phyloP scores from a whole-genome alignment of 2,329 filamentous ascomycete genomes.

The Rhynchosporium agropyri region DNA sequence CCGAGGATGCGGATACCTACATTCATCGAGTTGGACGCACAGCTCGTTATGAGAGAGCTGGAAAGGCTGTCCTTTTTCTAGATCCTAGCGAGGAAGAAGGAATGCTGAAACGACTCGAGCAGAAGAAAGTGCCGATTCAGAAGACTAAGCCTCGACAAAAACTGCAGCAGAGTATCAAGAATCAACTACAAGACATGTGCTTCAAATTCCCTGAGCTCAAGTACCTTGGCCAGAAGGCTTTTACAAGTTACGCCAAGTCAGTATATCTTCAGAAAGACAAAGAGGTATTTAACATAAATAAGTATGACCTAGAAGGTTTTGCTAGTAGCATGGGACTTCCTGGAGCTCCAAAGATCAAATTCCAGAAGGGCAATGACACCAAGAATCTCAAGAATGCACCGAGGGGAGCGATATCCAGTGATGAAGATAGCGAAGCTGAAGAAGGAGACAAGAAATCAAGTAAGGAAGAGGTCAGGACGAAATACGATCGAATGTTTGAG shows the following conservation, averaged over 20 bases:
- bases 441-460: slow-evolving; percentile 55
- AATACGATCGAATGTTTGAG: slow-evolving; percentile 98
- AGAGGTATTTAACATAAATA: slow-evolving; percentile 82
- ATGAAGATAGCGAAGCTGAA: slow-evolving; percentile 61
- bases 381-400: slow-evolving; percentile 88
- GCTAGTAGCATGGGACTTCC: slow-evolving; percentile 85
- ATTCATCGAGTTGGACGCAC: slow-evolving; percentile 95
- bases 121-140: slow-evolving; percentile 87
- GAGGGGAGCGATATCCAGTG: slow-evolving; percentile 65
- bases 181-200: slow-evolving; percentile 89
- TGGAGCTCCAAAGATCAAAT: slow-evolving; percentile 90
- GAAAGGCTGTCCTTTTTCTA: slow-evolving; percentile 85
- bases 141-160: slow-evolving; percentile 84
- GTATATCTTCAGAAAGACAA: slow-evolving; percentile 89
- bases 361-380: slow-evolving; percentile 84
- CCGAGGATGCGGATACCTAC: slow-evolving; percentile 95
- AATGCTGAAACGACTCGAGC: slow-evolving; percentile 83
- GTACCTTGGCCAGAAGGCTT: slow-evolving; percentile 94
- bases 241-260: slow-evolving; percentile 85
- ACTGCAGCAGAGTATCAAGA: slow-evolving; percentile 84
- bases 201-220: slow-evolving; percentile 94
- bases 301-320: slow-evolving; percentile 83
- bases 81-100: slow-evolving; percentile 90
- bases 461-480: slow-evolving; percentile 80
- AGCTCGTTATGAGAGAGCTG: slow-evolving; percentile 87